Conservation (phyloP, 1,284 basidiomycete species). For the Marasmius fiardii region DNA sequence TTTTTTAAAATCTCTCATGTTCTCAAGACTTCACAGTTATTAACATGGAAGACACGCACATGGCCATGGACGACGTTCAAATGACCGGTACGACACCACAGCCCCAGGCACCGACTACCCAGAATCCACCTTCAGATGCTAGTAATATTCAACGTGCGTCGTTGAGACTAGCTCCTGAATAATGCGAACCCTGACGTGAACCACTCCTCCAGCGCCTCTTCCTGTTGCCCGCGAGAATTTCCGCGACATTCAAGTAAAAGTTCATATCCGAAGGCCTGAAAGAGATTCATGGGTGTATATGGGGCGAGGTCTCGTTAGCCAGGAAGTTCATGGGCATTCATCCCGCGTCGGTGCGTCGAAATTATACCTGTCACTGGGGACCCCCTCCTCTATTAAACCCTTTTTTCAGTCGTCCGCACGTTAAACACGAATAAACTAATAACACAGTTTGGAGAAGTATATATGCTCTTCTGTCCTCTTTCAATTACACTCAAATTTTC, state of each 20-base stretch:
- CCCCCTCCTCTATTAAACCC: conserved; percentile 13
- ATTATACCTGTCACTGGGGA: background rate
- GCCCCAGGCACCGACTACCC: conserved; percentile 1
- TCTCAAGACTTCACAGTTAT: background rate
- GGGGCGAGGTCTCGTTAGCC: conserved; percentile 68
- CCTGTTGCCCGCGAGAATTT: conserved; percentile 49
- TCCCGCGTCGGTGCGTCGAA: conserved; percentile 66
- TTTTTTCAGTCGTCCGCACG: conserved; percentile 58
- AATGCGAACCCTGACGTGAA: background rate
- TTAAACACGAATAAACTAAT: conserved; percentile 63
- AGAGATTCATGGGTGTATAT: conserved; percentile 79
- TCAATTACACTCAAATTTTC: background rate
- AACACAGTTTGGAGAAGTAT: conserved; percentile 67
- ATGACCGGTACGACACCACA: conserved; percentile 11
- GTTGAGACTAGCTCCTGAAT: background rate
- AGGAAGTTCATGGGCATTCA: conserved; percentile 67
- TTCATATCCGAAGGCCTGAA: conserved; percentile 76
- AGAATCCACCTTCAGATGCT: conserved; percentile 7
- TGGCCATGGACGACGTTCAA: conserved; percentile 21
- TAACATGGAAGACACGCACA: conserved; percentile 17
- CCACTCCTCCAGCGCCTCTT: conserved; percentile 16
- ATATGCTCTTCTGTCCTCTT: conserved; percentile 6
- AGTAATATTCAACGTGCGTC: conserved; percentile 9
- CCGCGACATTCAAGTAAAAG: conserved; percentile 75
- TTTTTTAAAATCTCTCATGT: too few relatives aligned